Conservation (phyloP, 257 asterid genomes). For the Ilex aquifolium region DNA sequence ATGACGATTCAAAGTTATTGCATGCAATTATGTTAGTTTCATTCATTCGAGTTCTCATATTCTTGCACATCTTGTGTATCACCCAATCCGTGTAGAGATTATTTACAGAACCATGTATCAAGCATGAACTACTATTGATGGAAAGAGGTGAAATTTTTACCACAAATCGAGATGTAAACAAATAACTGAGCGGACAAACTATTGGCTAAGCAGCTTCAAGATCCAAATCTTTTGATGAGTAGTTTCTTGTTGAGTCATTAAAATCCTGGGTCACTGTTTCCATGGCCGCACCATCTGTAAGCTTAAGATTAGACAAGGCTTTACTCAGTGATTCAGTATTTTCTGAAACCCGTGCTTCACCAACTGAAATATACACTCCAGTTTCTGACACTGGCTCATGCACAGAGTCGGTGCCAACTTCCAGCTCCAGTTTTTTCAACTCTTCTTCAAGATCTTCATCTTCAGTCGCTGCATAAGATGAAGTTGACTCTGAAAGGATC, state of each 20-base stretch:
- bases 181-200: no score
- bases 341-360: constrained; percentile 23
- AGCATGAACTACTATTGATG: no score
- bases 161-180: no score
- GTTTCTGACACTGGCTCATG: constrained; percentile 11
- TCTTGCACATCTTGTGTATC: no score
- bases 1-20: no score
- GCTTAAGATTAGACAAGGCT: constrained; percentile 44
- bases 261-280: constrained; percentile 14
- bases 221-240: constrained; percentile 11
- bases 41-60: no score
- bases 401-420: constrained; percentile 23
- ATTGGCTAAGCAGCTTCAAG: constrained; percentile 37
- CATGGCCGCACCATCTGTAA: constrained; percentile 24
- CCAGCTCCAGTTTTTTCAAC: constrained; percentile 48
- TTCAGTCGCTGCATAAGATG: constrained; percentile 29
- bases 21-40: no score
- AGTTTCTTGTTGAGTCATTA: constrained; percentile 10
- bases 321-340: constrained; percentile 38
- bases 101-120: no score
- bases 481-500: constrained; percentile 31
- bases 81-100: no score
- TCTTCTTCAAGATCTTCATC: constrained; percentile 79
- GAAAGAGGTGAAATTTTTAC: no score
- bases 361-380: constrained; percentile 8